These are phyloP conservation scores for Suhomyces ambrosiae DNA, from an alignment of 1,139 yeast genomes.

Conservation along the genomic window DNA sequence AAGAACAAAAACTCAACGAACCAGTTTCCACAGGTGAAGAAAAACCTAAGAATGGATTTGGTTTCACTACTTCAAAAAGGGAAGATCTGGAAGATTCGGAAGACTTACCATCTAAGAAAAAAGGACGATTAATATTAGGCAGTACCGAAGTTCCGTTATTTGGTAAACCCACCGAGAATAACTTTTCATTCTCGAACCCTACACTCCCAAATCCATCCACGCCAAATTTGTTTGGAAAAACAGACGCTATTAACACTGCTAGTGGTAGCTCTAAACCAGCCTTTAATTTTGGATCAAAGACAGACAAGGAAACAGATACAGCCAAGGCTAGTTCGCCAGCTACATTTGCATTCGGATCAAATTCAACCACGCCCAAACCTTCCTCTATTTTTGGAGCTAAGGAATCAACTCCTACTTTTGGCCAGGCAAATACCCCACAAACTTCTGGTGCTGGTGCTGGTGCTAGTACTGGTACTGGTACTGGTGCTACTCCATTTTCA, in stretches of 20 bases:
- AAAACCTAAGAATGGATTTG: constrained; percentile 11
- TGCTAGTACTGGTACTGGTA: constrained; percentile 2
- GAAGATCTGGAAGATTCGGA: not conserved
- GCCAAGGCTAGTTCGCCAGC: constrained; percentile 1
- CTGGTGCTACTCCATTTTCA: constrained; percentile 10
- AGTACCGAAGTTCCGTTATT: not conserved
- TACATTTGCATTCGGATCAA: constrained; percentile 16
- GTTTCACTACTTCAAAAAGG: not conserved
- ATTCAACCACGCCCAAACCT: constrained; percentile 8
- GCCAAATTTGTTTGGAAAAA: constrained; percentile 9
- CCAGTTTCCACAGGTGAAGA: not conserved
- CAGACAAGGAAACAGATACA: not conserved
- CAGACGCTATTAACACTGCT: not conserved
- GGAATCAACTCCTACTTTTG: constrained; percentile 14
- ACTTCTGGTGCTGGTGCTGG: constrained; percentile 2
- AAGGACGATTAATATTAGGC: not conserved
- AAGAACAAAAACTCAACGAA: not conserved
- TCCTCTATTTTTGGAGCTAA: constrained; percentile 4
- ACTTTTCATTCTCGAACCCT: not conserved
- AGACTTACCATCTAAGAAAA: not conserved
- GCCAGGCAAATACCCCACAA: constrained; percentile 11
- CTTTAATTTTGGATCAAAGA: constrained; percentile 5
- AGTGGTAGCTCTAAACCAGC: constrained; percentile 8
- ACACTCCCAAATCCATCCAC: constrained; percentile 5
- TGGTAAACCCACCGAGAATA: constrained; percentile 3